Evolutionary conservation across 306 rosid species (phyloP).

Genomic region (Albizia julibrissin): DNA sequence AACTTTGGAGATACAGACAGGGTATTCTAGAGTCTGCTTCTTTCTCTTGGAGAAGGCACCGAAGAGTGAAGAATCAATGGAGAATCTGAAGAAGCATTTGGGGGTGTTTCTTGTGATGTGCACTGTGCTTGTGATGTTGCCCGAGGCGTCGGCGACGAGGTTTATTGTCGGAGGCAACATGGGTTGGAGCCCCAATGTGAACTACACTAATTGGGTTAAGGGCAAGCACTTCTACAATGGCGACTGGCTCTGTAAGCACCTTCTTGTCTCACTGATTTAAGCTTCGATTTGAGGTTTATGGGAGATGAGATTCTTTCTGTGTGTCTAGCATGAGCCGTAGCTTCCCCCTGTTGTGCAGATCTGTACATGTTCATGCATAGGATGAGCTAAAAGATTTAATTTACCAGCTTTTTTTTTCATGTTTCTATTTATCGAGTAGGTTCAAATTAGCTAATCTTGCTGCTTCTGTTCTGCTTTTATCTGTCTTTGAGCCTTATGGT

Average conservation of each 20-base stretch:
- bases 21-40: slow-evolving; percentile 38
- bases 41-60: background rate
- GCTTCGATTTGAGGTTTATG: background rate
- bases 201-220: slow-evolving; percentile 79
- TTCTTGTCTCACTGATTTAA: background rate
- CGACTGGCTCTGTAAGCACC: slow-evolving; percentile 87
- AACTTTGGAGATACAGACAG: slow-evolving; percentile 12
- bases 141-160: slow-evolving; percentile 63
- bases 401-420: slow-evolving; percentile 7
- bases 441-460: slow-evolving; percentile 13
- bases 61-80: slow-evolving; percentile 42
- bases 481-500: background rate
- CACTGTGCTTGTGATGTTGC: slow-evolving; percentile 41
- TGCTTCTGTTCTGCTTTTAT: slow-evolving; percentile 2
- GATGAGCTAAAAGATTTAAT: slow-evolving; percentile 26
- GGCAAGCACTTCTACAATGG: slow-evolving; percentile 80
- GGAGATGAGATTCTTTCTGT: background rate
- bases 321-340: background rate
- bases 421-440: slow-evolving; percentile 21
- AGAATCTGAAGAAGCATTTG: slow-evolving; percentile 36
- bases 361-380: slow-evolving; percentile 37
- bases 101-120: slow-evolving; percentile 35
- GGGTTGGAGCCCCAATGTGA: slow-evolving; percentile 77
- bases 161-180: slow-evolving; percentile 59
- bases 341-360: slow-evolving; percentile 33